Base-by-base conservation (phyloP, 75 land plant genomes). In the Ceratopteris richardii region DNA sequence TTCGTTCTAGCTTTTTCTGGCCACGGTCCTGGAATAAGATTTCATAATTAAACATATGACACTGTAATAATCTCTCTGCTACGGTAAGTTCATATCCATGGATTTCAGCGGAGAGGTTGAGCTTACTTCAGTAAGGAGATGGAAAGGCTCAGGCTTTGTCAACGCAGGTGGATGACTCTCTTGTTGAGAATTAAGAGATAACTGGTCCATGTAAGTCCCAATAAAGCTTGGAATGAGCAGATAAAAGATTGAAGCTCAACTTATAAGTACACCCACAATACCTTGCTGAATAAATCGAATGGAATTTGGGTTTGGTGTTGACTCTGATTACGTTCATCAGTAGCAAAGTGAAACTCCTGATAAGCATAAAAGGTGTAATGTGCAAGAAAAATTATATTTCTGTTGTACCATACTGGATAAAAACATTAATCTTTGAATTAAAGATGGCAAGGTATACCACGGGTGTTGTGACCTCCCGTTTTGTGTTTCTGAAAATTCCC, bases 341-440 rank as follows among this genome's bases (percentile, higher is more conserved):
- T 86, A 44, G 80, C 80, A 69, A 94, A 94, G 37, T 83, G 96
- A 44, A 94, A 94, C 58, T 86, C 98, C 75, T 90, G 67, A 22
- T 28, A 65, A 41, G 17, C 31, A 30, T 31, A 27, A 27, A 12
- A 10, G 9, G 42, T 14, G 42, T 40, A 40, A 14, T 14, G 13
- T 10, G 14, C 14, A 40, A 40, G 9, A 14, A 40, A 40, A 14
- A 10, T 10, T 10, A 40, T 14, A 40, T 10, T 14, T 40, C 14
- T 14, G 9, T 10, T 40, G 14, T 40, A 40, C 42, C 9, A 10
- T 9, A 40, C 42, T 10, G 9, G 42, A 9, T 14, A 40, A 40
- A 40, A 40, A 9, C 9, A 40, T 9, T 10, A 40, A 40, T 40
- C 14, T 14, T 40, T 14, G 13, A 10, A 9, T 48, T 18, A 48